These are phyloP conservation scores for Deakozyma indianensis DNA, from an alignment of 805 yeast species.

Conservation along the genomic window DNA sequence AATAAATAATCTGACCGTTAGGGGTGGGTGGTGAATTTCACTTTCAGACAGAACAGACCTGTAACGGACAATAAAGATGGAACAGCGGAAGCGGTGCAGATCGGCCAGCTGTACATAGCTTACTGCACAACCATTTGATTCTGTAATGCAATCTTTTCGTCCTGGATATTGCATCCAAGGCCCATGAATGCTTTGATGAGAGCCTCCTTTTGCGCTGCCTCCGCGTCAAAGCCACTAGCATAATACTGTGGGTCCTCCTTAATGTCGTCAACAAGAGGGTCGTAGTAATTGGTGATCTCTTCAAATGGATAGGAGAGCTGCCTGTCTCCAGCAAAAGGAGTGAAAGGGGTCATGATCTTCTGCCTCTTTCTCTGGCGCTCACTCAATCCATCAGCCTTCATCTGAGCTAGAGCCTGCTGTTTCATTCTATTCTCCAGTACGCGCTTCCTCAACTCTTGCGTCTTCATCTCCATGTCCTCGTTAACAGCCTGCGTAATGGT, in stretches of 20 bases:
- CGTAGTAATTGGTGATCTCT: slow-evolving; percentile 36
- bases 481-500: slow-evolving; percentile 39
- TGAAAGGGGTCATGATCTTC: slow-evolving; percentile 47
- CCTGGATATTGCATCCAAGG: slow-evolving; percentile 62
- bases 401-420: slow-evolving; percentile 15
- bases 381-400: slow-evolving; percentile 1
- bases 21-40: too few relatives aligned
- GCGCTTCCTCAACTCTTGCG: slow-evolving; percentile 49
- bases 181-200: slow-evolving; percentile 85
- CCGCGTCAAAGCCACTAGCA: slow-evolving; percentile 77
- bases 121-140: not conserved
- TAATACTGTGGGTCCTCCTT: slow-evolving; percentile 46
- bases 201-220: slow-evolving; percentile 56
- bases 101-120: too few relatives aligned
- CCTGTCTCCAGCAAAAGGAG: slow-evolving; percentile 90
- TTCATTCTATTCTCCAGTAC: slow-evolving; percentile 29
- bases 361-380: slow-evolving; percentile 15
- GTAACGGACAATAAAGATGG: too few relatives aligned
- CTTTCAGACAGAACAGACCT: too few relatives aligned
- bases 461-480: slow-evolving; percentile 42
- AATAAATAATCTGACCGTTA: too few relatives aligned
- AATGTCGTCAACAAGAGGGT: slow-evolving; percentile 45
- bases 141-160: slow-evolving; percentile 28
- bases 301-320: slow-evolving; percentile 38
- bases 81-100: too few relatives aligned